Percentiles rank a stretch among this genome's conserved stretches.
Conservation (phyloP, 257 asterid genomes). For the Ilex asprella region DNA sequence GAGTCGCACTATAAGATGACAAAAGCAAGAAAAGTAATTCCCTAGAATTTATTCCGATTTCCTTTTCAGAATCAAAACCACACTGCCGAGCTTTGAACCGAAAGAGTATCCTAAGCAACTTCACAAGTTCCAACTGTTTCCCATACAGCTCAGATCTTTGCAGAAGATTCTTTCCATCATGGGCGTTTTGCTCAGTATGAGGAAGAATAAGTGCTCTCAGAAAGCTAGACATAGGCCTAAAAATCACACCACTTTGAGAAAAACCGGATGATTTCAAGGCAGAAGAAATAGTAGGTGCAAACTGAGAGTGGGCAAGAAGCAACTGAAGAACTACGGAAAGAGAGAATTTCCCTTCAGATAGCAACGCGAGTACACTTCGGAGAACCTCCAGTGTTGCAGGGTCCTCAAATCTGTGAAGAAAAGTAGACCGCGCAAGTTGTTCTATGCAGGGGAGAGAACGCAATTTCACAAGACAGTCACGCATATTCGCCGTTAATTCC, state of each 20-base stretch:
- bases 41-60: slow-evolving; percentile 44
- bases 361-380: slow-evolving; percentile 41
- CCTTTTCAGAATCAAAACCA: slow-evolving; percentile 36
- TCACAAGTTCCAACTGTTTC: slow-evolving; percentile 61
- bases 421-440: slow-evolving; percentile 53
- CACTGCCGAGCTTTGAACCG: slow-evolving; percentile 38
- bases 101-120: slow-evolving; percentile 65
- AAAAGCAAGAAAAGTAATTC: slow-evolving; percentile 64
- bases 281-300: slow-evolving; percentile 39
- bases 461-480: slow-evolving; percentile 44
- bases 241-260: slow-evolving; percentile 51
- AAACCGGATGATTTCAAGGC: slow-evolving; percentile 34
- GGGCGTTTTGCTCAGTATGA: slow-evolving; percentile 19
- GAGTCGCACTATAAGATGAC: slow-evolving; percentile 67
- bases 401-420: slow-evolving; percentile 79
- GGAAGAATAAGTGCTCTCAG: slow-evolving; percentile 34
- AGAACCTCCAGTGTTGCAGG: slow-evolving; percentile 56
- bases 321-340: slow-evolving; percentile 51
- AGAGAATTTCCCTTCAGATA: slow-evolving; percentile 60
- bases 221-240: slow-evolving; percentile 66
- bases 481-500: slow-evolving; percentile 46
- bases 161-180: slow-evolving; percentile 23
- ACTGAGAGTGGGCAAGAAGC: slow-evolving; percentile 75
- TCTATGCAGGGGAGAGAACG: slow-evolving; percentile 58
- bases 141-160: slow-evolving; percentile 24